phyloP scores from a whole-genome alignment of 805 yeast genomes.

The Ogataea angusta region DNA sequence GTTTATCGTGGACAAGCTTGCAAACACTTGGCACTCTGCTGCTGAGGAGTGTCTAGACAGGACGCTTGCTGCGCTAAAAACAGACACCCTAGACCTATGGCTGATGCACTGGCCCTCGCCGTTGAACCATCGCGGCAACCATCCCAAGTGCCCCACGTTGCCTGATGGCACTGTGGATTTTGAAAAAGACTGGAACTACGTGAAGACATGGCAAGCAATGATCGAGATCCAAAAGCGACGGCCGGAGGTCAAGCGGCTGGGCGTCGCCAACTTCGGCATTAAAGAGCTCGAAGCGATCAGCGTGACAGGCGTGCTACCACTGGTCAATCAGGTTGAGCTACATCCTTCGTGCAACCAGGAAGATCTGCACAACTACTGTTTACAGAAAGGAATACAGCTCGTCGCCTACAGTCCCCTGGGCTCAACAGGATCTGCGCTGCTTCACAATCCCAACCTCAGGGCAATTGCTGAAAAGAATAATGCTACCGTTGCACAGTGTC shows the following conservation, averaged over 20 bases:
- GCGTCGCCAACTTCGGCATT: slow-evolving; percentile 38
- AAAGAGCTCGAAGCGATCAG: slow-evolving; percentile 34
- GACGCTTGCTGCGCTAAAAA: slow-evolving; percentile 35
- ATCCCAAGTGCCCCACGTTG: slow-evolving; percentile 26
- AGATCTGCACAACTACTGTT: slow-evolving; percentile 31
- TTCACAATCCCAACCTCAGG: slow-evolving; percentile 31
- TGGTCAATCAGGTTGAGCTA: slow-evolving; percentile 43
- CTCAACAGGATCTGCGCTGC: slow-evolving; percentile 39
- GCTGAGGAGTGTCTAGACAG: slow-evolving; percentile 35
- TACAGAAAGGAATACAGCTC: slow-evolving; percentile 30
- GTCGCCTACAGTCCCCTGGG: slow-evolving; percentile 46
- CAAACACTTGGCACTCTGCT: slow-evolving; percentile 29
- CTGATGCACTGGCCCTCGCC: slow-evolving; percentile 47
- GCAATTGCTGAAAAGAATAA: slow-evolving; percentile 51
- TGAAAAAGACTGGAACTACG: slow-evolving; percentile 43
- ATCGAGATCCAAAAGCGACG: slow-evolving; percentile 61
- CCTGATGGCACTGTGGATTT: slow-evolving; percentile 22
- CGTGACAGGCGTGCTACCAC: slow-evolving; percentile 37
- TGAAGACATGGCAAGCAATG: slow-evolving; percentile 64
- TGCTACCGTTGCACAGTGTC: slow-evolving; percentile 50
- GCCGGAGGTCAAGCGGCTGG: slow-evolving; percentile 42
- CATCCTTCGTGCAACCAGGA: slow-evolving; percentile 41
- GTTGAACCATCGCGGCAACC: slow-evolving; percentile 24
- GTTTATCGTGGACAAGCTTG: slow-evolving; percentile 18
- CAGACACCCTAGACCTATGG: slow-evolving; percentile 44